A percentile compares a stretch with the other conserved stretches of the same genome.
phyloP scores from a whole-genome alignment of 305 asterid species.

The Withania somnifera region DNA sequence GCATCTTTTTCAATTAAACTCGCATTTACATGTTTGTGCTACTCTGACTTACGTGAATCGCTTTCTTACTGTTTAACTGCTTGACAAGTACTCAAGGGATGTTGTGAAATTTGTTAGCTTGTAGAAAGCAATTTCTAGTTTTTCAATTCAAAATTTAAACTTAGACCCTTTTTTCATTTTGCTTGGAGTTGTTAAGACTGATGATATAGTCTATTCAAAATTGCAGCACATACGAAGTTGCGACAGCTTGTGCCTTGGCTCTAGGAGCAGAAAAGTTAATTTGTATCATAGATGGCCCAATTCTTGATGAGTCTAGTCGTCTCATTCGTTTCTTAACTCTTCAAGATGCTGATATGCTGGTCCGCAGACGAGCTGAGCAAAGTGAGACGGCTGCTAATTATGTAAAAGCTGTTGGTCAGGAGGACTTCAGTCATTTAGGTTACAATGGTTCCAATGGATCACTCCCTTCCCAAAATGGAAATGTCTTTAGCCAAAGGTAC shows the following conservation, averaged over 20 bases:
- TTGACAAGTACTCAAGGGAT: neutral
- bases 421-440: conserved; percentile 27
- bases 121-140: neutral
- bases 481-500: conserved; percentile 21
- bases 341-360: conserved; percentile 81
- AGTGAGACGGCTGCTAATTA: conserved; percentile 94
- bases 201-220: conserved; percentile 9
- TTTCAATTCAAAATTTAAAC: neutral
- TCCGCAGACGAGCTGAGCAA: conserved; percentile 74
- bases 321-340: conserved; percentile 75
- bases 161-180: neutral
- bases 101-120: neutral
- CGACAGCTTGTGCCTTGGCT: conserved; percentile 92
- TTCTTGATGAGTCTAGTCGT: conserved; percentile 62
- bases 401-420: conserved; percentile 74
- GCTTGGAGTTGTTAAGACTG: neutral
- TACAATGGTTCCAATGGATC: conserved; percentile 25
- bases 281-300: conserved; percentile 93
- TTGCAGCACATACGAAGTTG: conserved; percentile 96
- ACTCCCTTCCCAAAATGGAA: conserved; percentile 26
- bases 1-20: neutral
- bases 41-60: neutral
- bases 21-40: neutral
- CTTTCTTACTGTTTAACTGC: neutral
- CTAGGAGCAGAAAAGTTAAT: conserved; percentile 93